Conservation (phyloP, 2,329 filamentous ascomycete genomes). For the Aspergillus transmontanensis region DNA sequence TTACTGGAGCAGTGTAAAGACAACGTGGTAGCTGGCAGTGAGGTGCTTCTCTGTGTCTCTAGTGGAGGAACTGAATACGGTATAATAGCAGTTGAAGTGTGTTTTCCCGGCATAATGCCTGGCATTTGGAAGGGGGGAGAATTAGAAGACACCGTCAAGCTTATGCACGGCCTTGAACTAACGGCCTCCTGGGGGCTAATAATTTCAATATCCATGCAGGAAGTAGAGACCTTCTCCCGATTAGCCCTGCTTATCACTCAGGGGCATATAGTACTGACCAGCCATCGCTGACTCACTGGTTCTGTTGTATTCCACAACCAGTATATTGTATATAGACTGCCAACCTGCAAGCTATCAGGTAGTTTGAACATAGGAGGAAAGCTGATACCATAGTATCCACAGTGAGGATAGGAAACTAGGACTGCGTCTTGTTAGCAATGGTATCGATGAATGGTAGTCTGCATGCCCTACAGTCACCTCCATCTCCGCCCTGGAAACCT, state of each 20-base stretch:
- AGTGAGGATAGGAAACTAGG: no score
- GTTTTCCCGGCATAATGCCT: no score
- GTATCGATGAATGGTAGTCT: no score
- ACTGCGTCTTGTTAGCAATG: no score
- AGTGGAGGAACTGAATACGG: not conserved
- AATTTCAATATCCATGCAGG: slow-evolving; percentile 1
- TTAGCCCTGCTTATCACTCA: not conserved
- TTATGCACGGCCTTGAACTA: no score
- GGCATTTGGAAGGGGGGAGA: no score
- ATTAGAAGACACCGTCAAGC: no score
- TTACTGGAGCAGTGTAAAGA: not conserved
- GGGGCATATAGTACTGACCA: not conserved
- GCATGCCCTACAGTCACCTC: not conserved
- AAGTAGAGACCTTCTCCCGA: not conserved
- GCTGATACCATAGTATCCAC: not conserved
- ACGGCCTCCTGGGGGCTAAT: no score
- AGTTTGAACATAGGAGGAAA: not conserved
- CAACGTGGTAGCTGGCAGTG: not conserved
- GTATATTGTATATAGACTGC: not conserved
- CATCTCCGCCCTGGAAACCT: not conserved
- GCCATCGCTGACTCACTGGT: not conserved
- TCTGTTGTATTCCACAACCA: slow-evolving; percentile 3
- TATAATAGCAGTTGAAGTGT: not conserved
- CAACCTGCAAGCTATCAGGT: not conserved
- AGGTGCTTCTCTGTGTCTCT: no score